Base-by-base conservation (phyloP, 2,329 filamentous ascomycete genomes). In the Calonectria leucothoes region DNA sequence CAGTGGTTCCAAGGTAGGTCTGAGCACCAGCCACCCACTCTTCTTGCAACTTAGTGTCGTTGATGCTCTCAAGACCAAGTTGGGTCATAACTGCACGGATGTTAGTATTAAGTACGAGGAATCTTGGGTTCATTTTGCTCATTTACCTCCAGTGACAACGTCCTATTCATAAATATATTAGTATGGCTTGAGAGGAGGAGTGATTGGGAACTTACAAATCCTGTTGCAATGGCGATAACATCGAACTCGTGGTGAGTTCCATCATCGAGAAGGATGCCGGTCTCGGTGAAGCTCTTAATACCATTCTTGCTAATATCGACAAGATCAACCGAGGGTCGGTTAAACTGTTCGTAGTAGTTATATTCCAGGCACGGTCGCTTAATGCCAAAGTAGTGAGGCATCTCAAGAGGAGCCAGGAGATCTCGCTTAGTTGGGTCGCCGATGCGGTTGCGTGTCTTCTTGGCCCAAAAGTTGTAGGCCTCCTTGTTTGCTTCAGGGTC, bases 401-500 rank as follows among this genome's bases (percentile, higher is more conserved):
- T 87, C 57, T 88, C 80, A 8, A 84, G 75, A 0, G 91, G 91
- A 0, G 90, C 90, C 7, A 92, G 83, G 3, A 91, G 73, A 20
- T 90, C 87, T 23, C 86, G 82, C 75, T 87, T 85, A 31, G 81
- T 81, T 0, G 89, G 85, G 69, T 92, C 88, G 0, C 84, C 82
- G 51, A 92, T 85, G 3, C 90, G 86, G 15, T 82, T 83, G 0
- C 89, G 85, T 0, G 87, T 87, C 80, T 90, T 90, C 73, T 85
- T 84, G 3, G 83, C 84, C 88, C 90, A 92, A 79, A 91, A 91
- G 4, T 87, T 82, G 77, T 91, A 92, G 0, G 86, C 83, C 67
- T 87, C 85, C 23, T 85, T 79, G 78, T 92, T 92, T 4, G 88
- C 88, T 17, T 88, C 84, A 0, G 81, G 48, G 37, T 85, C 82